Conservation (phyloP, 441 rosid genomes). For the Corymbia calophylla region DNA sequence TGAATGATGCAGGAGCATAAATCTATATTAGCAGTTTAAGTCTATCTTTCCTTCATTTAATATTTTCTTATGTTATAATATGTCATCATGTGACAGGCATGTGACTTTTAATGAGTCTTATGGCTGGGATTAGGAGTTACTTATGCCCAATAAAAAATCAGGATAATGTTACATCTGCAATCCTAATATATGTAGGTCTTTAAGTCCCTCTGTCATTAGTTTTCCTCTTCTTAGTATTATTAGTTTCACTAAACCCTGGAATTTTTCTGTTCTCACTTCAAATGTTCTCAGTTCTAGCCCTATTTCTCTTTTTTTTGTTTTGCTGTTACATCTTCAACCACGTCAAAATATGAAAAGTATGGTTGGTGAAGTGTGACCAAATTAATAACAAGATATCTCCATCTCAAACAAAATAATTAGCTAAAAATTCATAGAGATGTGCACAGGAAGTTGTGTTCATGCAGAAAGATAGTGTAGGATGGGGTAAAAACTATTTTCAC, state of each 20-base stretch:
- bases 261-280: not conserved
- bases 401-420: not conserved
- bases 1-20: not conserved
- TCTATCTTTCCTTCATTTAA: not conserved
- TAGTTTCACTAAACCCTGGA: not conserved
- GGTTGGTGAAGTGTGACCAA: not conserved
- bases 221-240: not conserved
- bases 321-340: not conserved
- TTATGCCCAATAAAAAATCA: not conserved
- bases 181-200: not conserved
- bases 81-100: not conserved
- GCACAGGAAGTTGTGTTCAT: not conserved
- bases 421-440: not conserved
- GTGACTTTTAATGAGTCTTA: not conserved
- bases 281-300: not conserved
- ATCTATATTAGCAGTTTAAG: not conserved
- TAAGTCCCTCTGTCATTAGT: not conserved
- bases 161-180: not conserved
- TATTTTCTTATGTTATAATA: not conserved
- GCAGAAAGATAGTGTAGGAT: not conserved
- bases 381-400: not conserved
- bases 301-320: not conserved
- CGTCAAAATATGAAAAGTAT: not conserved
- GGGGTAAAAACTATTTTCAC: constrained; percentile 23
- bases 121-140: not conserved